Evolutionary conservation across 805 yeast genomes (phyloP), one percentile per base, ranked within the genome.

Genomic region (Candida coquimbonensis): DNA sequence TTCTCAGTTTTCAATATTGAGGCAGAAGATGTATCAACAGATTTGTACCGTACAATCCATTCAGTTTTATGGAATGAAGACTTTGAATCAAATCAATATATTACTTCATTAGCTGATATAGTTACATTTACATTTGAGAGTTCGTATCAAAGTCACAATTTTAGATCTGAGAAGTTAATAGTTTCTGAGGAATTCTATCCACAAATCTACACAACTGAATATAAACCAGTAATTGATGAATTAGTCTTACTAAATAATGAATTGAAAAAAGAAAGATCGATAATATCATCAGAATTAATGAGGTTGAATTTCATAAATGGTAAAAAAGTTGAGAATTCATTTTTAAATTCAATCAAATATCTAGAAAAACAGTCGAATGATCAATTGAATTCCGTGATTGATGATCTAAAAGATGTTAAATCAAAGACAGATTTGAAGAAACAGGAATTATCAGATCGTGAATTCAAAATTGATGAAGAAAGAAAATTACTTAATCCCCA

Each of bases 111-210:
- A 24, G 59, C 69, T 27, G 72, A 67, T 49, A 42, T 69, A 4
- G 39, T 70, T n/a, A 56, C 70, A 0, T 48, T 71, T 16, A 45
- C 63, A 8, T 55, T 69, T n/a, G 53, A 60, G 11, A 53, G 56
- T 9, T 24, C 51, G 19, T 32, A 19, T 21, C 42, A 40, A 13
- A 13, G 9, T 29, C 49, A 48, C 9, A 16, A 12, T 27, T 36
- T 31, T 9, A 38, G 42, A 3, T 37, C 54, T 1, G 53, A 54
- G 2, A 67, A 66, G 0, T 53, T 69, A 37, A 51, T 54, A 11
- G 27, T 70, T 14, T 53, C 55, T 2, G 64, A 63, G 21, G 43
- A 44, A 17, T 62, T 69, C 39, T 70, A 69, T 44, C 74, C 75
- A 0, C 73, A 71, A 44, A 54, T 71, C 2, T 71, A 64, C 48